Evolutionary conservation across 83 land plant genomes (phyloP).

Genomic region (Picea abies): DNA sequence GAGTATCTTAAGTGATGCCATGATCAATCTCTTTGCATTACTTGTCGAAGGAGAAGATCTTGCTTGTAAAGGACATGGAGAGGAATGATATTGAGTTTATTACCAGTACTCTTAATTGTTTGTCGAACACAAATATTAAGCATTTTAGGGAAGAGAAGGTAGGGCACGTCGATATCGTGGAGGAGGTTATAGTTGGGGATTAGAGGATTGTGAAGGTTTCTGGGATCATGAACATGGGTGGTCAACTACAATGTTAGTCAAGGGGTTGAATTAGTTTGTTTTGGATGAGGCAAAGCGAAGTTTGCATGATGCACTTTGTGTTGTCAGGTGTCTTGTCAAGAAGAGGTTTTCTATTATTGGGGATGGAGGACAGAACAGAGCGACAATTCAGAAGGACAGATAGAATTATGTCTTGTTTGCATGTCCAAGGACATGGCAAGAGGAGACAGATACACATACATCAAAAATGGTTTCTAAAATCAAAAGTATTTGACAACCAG

Average conservation of each 20-base stretch:
- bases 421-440: too few relatives aligned
- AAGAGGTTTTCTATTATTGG: constrained; percentile 91
- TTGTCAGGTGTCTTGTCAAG: constrained; percentile 89
- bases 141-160: constrained; percentile 93
- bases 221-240: constrained; percentile 94
- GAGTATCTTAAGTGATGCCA: constrained; percentile 92
- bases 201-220: constrained; percentile 82
- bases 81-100: constrained; percentile 95
- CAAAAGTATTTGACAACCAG: too few relatives aligned
- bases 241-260: constrained; percentile 80
- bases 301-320: constrained; percentile 96
- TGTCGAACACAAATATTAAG: constrained; percentile 93
- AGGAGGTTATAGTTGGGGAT: constrained; percentile 84
- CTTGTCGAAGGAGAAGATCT: constrained; percentile 90
- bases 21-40: constrained; percentile 94
- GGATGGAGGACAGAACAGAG: constrained; percentile 84
- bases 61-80: constrained; percentile 95
- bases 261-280: constrained; percentile 88
- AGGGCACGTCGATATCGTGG: constrained; percentile 87
- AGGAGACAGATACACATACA: too few relatives aligned
- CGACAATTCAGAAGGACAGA: too few relatives aligned
- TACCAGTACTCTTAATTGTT: constrained; percentile 88
- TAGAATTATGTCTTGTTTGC: too few relatives aligned
- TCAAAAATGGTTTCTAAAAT: too few relatives aligned
- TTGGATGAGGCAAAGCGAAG: constrained; percentile 94